These are phyloP conservation scores for Trichoderma sp. DNA, from an alignment of 2,329 filamentous ascomycete genomes.

Conservation along the genomic window DNA sequence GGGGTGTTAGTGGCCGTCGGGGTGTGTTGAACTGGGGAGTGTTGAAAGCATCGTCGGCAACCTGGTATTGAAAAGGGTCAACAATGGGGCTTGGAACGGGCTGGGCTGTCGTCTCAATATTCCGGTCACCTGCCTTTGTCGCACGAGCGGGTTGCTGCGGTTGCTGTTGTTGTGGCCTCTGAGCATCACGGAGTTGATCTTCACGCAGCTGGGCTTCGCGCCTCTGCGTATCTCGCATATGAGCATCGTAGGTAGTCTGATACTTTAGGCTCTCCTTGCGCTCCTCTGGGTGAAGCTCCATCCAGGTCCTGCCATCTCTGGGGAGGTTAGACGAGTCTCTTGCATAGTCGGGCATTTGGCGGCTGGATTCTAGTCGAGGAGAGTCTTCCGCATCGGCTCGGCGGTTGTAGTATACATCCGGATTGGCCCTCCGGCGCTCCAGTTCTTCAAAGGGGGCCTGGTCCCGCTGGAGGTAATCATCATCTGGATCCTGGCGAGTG, in stretches of 20 bases:
- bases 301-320: conserved; percentile 29
- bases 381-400: background rate
- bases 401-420: conserved; percentile 3
- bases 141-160: conserved; percentile 20
- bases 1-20: conserved; percentile 45
- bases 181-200: conserved; percentile 25
- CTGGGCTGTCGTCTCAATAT: conserved; percentile 24
- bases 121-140: conserved; percentile 28
- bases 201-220: conserved; percentile 8
- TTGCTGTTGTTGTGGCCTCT: conserved; percentile 22
- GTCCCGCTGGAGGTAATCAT: conserved; percentile 1
- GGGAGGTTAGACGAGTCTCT: background rate
- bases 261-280: conserved; percentile 27
- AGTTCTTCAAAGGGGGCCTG: conserved; percentile 17
- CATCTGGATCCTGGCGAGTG: conserved; percentile 11
- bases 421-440: conserved; percentile 9
- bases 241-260: conserved; percentile 27
- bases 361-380: background rate
- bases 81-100: conserved; percentile 34
- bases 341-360: conserved; percentile 6
- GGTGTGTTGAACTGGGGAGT: conserved; percentile 38
- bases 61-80: conserved; percentile 57
- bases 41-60: conserved; percentile 50
- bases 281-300: conserved; percentile 32
- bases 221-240: background rate